Evolutionary conservation across 148 eudicot species (phyloP).

Genomic region (Chenopodium album): DNA sequence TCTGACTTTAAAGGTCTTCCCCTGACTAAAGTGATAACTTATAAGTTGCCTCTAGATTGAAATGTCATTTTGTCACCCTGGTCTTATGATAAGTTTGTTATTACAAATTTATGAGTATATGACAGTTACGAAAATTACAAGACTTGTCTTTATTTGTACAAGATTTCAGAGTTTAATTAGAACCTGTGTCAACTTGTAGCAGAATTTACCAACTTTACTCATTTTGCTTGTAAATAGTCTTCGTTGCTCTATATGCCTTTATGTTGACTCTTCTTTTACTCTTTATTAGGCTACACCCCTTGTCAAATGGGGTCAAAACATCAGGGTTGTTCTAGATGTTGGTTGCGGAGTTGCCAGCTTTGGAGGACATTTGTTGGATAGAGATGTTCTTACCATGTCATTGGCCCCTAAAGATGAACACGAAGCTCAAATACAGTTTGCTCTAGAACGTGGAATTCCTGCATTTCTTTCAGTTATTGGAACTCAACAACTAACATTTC

Average conservation of each 20-base stretch:
- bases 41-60: too few species aligned
- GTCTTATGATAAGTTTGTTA: background rate
- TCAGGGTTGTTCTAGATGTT: conserved; percentile 88
- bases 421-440: conserved; percentile 99
- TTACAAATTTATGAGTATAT: too few species aligned
- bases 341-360: conserved; percentile 99
- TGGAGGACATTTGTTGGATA: conserved; percentile 92
- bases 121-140: too few species aligned
- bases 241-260: conserved; percentile 8
- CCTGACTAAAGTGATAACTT: too few species aligned
- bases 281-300: conserved; percentile 58
- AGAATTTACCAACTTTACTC: background rate
- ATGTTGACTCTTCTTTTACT: conserved; percentile 3
- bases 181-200: background rate
- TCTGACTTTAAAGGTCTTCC: too few species aligned
- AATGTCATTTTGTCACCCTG: background rate
- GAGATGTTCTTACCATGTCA: conserved; percentile 90
- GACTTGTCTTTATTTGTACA: too few species aligned
- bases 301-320: conserved; percentile 80
- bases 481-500: conserved; percentile 92
- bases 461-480: conserved; percentile 91
- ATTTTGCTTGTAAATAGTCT: background rate
- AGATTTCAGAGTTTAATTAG: background rate
- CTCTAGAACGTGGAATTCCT: conserved; percentile 96
- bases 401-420: conserved; percentile 97